These are phyloP conservation scores for Barnettozyma sucrosica DNA, from an alignment of 805 yeast genomes.

Conservation along the genomic window DNA sequence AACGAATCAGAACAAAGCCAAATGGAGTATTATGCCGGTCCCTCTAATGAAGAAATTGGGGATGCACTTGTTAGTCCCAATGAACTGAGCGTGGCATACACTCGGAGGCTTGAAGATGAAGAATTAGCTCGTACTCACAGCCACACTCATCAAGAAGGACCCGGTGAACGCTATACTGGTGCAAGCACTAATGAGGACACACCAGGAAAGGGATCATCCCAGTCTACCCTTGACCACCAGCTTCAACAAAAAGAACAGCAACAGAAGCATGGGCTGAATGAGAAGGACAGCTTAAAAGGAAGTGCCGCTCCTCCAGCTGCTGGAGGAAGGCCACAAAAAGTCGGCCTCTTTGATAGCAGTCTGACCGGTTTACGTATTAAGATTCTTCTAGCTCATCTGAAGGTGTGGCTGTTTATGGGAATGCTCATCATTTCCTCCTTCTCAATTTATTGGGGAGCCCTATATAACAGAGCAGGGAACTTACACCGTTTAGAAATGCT, in stretches of 20 bases:
- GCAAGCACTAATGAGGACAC: not conserved
- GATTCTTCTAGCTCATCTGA: slow-evolving; percentile 9
- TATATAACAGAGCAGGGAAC: slow-evolving; percentile 25
- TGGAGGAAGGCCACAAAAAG: slow-evolving; percentile 12
- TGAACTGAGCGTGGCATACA: not conserved
- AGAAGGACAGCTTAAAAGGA: not conserved
- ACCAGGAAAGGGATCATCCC: not conserved
- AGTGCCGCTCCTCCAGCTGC: not conserved
- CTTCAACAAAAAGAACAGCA: not conserved
- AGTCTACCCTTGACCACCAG: not conserved
- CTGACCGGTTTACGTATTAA: slow-evolving; percentile 12
- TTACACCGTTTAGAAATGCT: slow-evolving; percentile 25
- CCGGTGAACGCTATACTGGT: not conserved
- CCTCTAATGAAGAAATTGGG: slow-evolving; percentile 7
- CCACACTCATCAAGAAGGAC: not conserved
- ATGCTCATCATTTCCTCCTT: slow-evolving; percentile 30
- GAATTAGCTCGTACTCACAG: not conserved
- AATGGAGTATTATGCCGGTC: not conserved
- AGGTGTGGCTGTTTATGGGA: slow-evolving; percentile 27
- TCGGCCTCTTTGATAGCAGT: slow-evolving; percentile 13
- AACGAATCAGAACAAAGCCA: not conserved
- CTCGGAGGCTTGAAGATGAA: slow-evolving; percentile 2
- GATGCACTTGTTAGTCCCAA: slow-evolving; percentile 4
- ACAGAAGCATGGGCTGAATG: not conserved
- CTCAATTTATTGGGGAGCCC: slow-evolving; percentile 35